Conservation (phyloP, 441 rosid genomes). For the Metrosideros polymorpha region DNA sequence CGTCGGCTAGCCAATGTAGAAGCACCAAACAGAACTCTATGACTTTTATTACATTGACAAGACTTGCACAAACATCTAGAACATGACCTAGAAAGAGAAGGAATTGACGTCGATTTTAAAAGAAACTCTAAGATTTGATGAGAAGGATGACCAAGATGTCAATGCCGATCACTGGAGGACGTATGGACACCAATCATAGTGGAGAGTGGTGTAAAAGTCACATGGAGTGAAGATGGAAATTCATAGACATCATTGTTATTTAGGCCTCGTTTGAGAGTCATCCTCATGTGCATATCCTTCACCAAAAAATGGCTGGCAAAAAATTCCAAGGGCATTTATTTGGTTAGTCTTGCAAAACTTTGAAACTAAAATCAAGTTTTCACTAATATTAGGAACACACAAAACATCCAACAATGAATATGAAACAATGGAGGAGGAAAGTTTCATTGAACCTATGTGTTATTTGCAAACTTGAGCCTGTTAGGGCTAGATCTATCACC, state of each 20-base stretch:
- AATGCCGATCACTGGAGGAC: not conserved
- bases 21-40: not conserved
- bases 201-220: too few relatives aligned
- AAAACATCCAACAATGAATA: not conserved
- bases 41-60: not conserved
- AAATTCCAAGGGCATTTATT: not conserved
- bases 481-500: too few relatives aligned
- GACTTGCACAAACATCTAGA: too few relatives aligned
- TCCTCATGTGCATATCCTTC: too few relatives aligned
- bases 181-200: not conserved
- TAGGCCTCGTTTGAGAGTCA: too few relatives aligned
- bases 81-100: not conserved
- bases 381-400: rapidly evolving
- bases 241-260: too few relatives aligned
- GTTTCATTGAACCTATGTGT: not conserved
- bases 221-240: too few relatives aligned
- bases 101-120: not conserved
- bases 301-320: not conserved
- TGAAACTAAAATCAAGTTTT: not conserved
- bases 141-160: not conserved
- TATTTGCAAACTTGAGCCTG: not conserved
- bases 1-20: not conserved
- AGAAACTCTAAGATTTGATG: not conserved
- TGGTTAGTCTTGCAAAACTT: not conserved
- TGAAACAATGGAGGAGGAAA: not conserved